Evolutionary conservation across 108 stramenopile species (phyloP), one percentile per base, ranked within the genome.

Genomic region (Nitzschia inconspicua): DNA sequence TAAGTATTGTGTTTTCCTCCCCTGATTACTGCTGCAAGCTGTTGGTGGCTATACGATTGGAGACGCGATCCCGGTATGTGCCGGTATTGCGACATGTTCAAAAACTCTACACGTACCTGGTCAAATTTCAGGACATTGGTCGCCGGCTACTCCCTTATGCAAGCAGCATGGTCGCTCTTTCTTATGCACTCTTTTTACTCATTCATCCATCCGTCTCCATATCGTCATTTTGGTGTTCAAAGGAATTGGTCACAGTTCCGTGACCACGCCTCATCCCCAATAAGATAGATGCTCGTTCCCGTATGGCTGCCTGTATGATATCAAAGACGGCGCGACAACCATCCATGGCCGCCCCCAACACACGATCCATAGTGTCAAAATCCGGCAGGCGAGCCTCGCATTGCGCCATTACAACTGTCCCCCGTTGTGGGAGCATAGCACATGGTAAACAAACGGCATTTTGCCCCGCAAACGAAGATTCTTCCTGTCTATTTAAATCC

Each of bases 311-410:
- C 30, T 88, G 83, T 70, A 94, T 56, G 9, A 84, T 62, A 42
- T 84, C 78, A 79, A 89, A 87, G 4, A 94, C 87, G 41, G 79
- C 85, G 31, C 74, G 83, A 66, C 92, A 94, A 54, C 88, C 92
- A 20, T 73, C 86, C 80, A 82, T 80, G 47, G 88, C 92, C 6
- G 86, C 86, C 24, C 83, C 85, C 27, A 88, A 53, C 34, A 94
- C 92, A 18, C 70, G 66, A 8, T 85, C 83, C 51, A 90, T 63
- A 0, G 80, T 71, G 3, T 78, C 76, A 20, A 77, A 61, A 19
- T 74, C 69, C 2, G 86, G 79, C 20, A 94, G 55, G 19, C 92
- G 70, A 32, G 86, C 83, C 71, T 94, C 93, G 61, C 89, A 94
- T 60, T 94, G 93, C 20, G 85, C 65, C 49, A 91, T 57, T 7